A percentile compares a stretch with the other conserved stretches of the same genome.
phyloP scores from a whole-genome alignment of 106 monocot genomes.

The Narthecium ossifragum region DNA sequence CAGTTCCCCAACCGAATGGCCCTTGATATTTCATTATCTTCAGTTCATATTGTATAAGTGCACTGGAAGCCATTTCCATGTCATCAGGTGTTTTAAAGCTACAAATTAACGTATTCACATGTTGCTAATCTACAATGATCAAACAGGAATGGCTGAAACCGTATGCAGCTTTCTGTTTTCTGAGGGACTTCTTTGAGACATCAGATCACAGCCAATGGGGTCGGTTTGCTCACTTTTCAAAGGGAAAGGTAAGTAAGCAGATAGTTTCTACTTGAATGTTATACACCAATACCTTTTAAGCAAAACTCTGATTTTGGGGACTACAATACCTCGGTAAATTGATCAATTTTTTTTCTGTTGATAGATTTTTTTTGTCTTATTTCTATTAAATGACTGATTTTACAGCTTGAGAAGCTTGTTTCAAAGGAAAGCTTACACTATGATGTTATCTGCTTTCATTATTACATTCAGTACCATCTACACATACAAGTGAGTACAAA shows the following conservation, averaged over 20 bases:
- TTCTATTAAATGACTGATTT: neutral
- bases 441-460: conserved; percentile 80
- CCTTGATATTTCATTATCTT: too few relatives aligned
- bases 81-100: neutral
- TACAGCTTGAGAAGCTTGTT: conserved; percentile 78
- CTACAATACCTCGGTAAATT: too few relatives aligned
- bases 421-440: conserved; percentile 69
- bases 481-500: conserved; percentile 63
- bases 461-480: conserved; percentile 91
- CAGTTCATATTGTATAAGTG: too few relatives aligned
- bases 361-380: neutral
- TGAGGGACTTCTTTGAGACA: conserved; percentile 93
- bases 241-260: conserved; percentile 48
- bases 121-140: conserved; percentile 4
- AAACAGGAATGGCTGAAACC: conserved; percentile 90
- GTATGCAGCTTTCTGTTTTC: conserved; percentile 85
- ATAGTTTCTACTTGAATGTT: too few relatives aligned
- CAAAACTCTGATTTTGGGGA: too few relatives aligned
- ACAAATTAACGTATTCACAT: neutral
- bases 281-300: too few relatives aligned
- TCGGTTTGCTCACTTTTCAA: conserved; percentile 63
- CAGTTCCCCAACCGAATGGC: too few relatives aligned
- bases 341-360: too few relatives aligned
- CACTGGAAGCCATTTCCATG: neutral
- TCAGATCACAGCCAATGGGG: conserved; percentile 97